Base-by-base conservation (phyloP, 2,329 filamentous ascomycete genomes). In the Scedosporium boydii region DNA sequence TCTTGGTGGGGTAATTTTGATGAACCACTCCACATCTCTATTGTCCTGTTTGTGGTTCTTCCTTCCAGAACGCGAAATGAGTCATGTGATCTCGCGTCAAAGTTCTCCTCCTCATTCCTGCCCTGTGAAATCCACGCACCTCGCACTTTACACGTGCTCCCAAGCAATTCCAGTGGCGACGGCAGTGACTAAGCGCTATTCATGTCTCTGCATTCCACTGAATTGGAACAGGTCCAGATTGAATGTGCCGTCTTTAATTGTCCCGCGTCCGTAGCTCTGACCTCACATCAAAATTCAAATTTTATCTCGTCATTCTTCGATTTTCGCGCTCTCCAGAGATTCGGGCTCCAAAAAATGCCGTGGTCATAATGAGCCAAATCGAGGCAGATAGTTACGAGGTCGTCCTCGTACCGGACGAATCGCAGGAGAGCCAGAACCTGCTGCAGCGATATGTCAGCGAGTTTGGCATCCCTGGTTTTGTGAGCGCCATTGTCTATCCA, bases 361-460 rank as follows among this genome's bases (percentile, higher is more conserved):
- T 38, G 14, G 55, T 16, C 16, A 41, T 41, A 7, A 38, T 34
- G 55, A 38, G 55, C 27, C 10, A 41, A 58, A 23, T 58, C 16
- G 55, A 58, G 7, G 14, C 27, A 7, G 26, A 58, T 2, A 58
- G 55, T 41, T 34, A 41, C 27, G 55, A 27, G 12, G 55, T 58
- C 12, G 26, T n/a, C 55, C 26, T 58, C 16, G 55, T 38, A 14
- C 46, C n/a, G 55, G 34, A 42, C 38, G 58, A 59, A 59, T 59
- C 58, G 41, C 38, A 59, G 58, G 58, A 59, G 21, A 59, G 58
- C 38, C 34, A 59, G 58, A 27, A 10, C 21, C 38, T 59, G 21
- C 41, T 59, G 9, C n/a, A 46, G 38, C 34, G 27, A 59, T 59
- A 59, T 46, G 58, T 46, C 23, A 41, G 26, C 29, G 56, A 58